Evolutionary conservation across 2,329 filamentous ascomycete genomes (phyloP).

Genomic region (Monilinia aucupariae): DNA sequence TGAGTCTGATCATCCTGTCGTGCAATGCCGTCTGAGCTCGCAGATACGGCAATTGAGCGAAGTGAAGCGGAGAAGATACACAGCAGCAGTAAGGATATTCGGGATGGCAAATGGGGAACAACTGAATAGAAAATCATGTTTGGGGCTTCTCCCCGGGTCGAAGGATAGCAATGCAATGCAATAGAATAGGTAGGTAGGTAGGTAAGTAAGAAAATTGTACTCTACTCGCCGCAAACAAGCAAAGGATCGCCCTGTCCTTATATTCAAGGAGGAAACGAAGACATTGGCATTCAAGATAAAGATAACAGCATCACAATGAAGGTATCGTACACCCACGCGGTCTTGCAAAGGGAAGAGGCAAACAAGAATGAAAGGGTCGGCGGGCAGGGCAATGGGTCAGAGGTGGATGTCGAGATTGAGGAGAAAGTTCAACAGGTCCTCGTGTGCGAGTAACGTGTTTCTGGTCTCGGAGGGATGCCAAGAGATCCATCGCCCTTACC

Average conservation of each 20-base stretch:
- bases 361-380: not conserved
- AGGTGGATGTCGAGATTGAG: too few relatives aligned
- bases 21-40: not conserved
- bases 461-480: not conserved
- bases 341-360: not conserved
- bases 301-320: not conserved
- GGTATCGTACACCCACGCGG: not conserved
- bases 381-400: too few relatives aligned
- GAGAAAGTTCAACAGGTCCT: too few relatives aligned
- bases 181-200: too few relatives aligned
- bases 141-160: not conserved
- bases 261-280: conserved; percentile 6
- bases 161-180: not conserved
- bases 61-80: conserved; percentile 1
- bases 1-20: conserved; percentile 7
- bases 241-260: not conserved
- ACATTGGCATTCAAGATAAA: conserved; percentile 5
- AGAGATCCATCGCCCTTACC: not conserved
- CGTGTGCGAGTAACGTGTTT: too few relatives aligned
- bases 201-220: too few relatives aligned
- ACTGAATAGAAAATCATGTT: not conserved
- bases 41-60: conserved; percentile 10
- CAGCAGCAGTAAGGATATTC: conserved; percentile 3
- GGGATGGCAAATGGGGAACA: not conserved
- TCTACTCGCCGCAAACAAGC: not conserved